Conservation (phyloP, 345 rosid genomes). For the sweet orange (Citrus sinensis) region DVS_A1.0 CM039164.1:516001-516500, state of each 20-base stretch:
- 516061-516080: conserved; percentile 26
- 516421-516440: conserved; percentile 29
- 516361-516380: conserved; percentile 5
- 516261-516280: conserved; percentile 31
- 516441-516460: conserved; percentile 12
- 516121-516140: conserved; percentile 13
- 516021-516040: conserved; percentile 30
- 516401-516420: conserved; percentile 26
- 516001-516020: conserved; percentile 21
- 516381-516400: conserved; percentile 21
- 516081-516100: conserved; percentile 28
- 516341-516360: neutral
- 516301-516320: neutral
- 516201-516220: conserved; percentile 31
- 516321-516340: no score
- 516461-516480: neutral
- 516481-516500: neutral
- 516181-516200: conserved; percentile 25
- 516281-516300: neutral
- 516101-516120: conserved; percentile 41
- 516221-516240: conserved; percentile 26
- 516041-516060: conserved; percentile 28
- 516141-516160: conserved; percentile 18
- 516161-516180: conserved; percentile 28
- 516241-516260: conserved; percentile 37